These are phyloP conservation scores for Calocera viscosa DNA, from an alignment of 768 basidiomycete genomes.

Conservation along the genomic window DNA sequence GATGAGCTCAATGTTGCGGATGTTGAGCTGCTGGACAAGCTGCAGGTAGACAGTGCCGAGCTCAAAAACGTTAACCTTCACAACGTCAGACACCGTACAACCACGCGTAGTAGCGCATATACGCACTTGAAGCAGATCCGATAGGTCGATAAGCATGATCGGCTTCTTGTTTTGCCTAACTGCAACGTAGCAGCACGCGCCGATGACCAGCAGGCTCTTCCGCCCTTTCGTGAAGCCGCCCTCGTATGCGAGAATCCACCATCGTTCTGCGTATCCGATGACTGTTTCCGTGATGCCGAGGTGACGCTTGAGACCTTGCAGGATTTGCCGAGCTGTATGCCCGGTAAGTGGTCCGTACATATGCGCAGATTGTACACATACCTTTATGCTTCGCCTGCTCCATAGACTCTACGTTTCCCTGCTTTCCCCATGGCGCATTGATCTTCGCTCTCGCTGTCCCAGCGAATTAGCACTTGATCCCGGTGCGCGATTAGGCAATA, in stretches of 20 bases:
- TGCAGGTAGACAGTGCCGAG: constrained; percentile 94
- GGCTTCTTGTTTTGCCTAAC: constrained; percentile 86
- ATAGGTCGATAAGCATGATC: constrained; percentile 98
- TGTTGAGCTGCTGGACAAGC: constrained; percentile 74
- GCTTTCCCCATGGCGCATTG: constrained; percentile 69
- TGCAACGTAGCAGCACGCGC: constrained; percentile 89
- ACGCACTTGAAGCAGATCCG: constrained; percentile 78
- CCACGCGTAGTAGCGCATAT: too few species aligned
- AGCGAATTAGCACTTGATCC: background rate
- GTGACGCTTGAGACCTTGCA: background rate
- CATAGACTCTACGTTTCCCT: constrained; percentile 66
- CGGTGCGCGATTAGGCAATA: constrained; percentile 16
- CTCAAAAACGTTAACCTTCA: constrained; percentile 90
- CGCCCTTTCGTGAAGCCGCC: constrained; percentile 91
- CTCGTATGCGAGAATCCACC: constrained; percentile 88
- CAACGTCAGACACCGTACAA: background rate
- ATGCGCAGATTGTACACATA: constrained; percentile 26
- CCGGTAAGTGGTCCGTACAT: background rate
- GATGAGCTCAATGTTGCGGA: constrained; percentile 65
- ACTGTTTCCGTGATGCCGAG: constrained; percentile 57
- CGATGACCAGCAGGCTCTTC: constrained; percentile 83
- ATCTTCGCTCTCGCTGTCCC: constrained; percentile 62
- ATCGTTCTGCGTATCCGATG: constrained; percentile 64
- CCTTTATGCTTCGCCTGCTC: constrained; percentile 89
- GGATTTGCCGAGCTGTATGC: background rate